phyloP scores from a whole-genome alignment of 768 basidiomycete genomes.

The Phylloporus arenicola region DNA sequence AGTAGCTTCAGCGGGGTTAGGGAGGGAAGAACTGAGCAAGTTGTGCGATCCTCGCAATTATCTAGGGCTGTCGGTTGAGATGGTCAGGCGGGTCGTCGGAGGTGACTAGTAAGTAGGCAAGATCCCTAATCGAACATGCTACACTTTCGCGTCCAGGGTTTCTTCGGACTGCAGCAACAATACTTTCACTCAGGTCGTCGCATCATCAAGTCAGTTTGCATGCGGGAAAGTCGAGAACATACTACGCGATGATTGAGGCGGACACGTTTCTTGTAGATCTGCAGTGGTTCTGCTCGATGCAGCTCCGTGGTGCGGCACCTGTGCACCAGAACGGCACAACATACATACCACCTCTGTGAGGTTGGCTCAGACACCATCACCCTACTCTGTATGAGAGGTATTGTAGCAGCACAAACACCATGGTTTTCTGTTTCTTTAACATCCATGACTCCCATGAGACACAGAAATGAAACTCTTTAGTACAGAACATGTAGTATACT shows the following conservation, averaged over 20 bases:
- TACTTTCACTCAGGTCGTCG: too few species aligned
- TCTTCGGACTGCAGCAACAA: too few species aligned
- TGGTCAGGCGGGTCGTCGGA: slow-evolving; percentile 20
- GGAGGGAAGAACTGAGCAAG: slow-evolving; percentile 22
- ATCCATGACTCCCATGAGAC: too few species aligned
- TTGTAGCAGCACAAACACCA: too few species aligned
- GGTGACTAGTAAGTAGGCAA: background rate
- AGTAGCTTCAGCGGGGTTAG: slow-evolving; percentile 19
- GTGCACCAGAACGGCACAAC: too few species aligned
- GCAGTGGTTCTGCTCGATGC: slow-evolving; percentile 22
- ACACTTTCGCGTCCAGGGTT: background rate
- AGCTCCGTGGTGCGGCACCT: slow-evolving; percentile 25
- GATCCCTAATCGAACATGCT: background rate
- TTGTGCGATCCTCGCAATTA: slow-evolving; percentile 39
- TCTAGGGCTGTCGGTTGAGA: slow-evolving; percentile 31
- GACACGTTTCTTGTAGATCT: background rate
- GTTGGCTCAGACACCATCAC: slow-evolving; percentile 22
- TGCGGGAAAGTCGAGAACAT: too few species aligned
- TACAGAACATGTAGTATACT: too few species aligned
- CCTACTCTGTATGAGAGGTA: background rate
- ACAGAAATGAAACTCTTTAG: too few species aligned
- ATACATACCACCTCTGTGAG: too few species aligned
- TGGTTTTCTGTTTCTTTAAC: too few species aligned
- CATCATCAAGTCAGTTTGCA: too few species aligned
- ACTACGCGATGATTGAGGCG: too few species aligned